phyloP scores from a whole-genome alignment of 1,284 basidiomycete genomes.

The Moesziomyces antarcticus region DNA sequence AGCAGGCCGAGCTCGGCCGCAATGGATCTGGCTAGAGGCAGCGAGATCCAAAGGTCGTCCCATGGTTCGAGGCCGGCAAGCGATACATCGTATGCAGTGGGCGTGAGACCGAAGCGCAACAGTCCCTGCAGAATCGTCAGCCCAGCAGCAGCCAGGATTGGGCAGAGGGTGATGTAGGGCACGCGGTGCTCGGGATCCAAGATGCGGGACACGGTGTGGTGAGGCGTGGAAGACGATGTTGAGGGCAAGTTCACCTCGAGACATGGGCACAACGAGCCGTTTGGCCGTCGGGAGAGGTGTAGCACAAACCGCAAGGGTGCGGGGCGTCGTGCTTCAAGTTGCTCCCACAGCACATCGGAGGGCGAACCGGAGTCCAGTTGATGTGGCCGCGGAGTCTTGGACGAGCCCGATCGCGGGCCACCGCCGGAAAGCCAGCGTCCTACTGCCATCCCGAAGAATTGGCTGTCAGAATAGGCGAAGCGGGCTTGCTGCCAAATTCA shows the following conservation, averaged over 20 bases:
- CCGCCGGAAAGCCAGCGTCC: neutral
- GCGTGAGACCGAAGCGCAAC: slow-evolving; percentile 13
- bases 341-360: slow-evolving; percentile 15
- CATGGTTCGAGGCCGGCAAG: slow-evolving; percentile 42
- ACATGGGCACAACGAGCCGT: slow-evolving; percentile 31
- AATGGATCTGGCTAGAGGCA: slow-evolving; percentile 18
- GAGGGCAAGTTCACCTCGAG: slow-evolving; percentile 13
- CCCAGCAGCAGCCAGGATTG: slow-evolving; percentile 15
- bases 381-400: neutral
- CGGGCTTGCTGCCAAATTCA: no score
- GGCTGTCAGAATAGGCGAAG: no score
- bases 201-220: slow-evolving; percentile 26
- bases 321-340: slow-evolving; percentile 17
- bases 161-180: slow-evolving; percentile 37
- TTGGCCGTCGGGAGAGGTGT: slow-evolving; percentile 27
- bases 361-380: neutral
- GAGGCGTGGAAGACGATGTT: no score
- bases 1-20: slow-evolving; percentile 11
- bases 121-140: slow-evolving; percentile 33
- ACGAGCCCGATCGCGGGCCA: neutral
- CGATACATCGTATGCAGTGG: slow-evolving; percentile 17
- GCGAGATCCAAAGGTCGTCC: slow-evolving; percentile 41
- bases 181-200: slow-evolving; percentile 42
- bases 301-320: slow-evolving; percentile 23
- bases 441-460: no score